Conservation (phyloP, 257 asterid species). For the Rauvolfia tetraphylla region DNA sequence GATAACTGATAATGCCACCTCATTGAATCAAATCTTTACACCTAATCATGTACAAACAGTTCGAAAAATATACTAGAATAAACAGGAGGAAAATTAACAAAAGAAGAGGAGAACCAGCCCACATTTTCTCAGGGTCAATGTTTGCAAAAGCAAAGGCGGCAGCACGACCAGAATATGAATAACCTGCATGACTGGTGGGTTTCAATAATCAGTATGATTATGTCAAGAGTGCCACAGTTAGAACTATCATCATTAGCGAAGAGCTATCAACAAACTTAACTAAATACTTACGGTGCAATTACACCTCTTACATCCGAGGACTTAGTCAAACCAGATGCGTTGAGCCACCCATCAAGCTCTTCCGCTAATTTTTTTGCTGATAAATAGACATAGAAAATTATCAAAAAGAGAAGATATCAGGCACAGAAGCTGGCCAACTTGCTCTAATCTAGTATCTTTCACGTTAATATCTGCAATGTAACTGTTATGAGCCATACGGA, state of each 20-base stretch:
- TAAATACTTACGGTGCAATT: conserved; percentile 89
- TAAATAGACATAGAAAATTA: conserved; percentile 14
- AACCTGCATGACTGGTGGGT: conserved; percentile 92
- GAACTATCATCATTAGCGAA: conserved; percentile 4
- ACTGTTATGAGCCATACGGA: neutral
- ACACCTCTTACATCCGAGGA: conserved; percentile 88
- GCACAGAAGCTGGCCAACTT: neutral
- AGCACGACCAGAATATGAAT: conserved; percentile 95
- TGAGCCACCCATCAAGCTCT: conserved; percentile 92
- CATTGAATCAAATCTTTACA: neutral
- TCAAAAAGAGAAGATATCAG: conserved; percentile 3
- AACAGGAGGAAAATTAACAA: neutral
- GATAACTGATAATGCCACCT: neutral
- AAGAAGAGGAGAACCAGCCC: conserved; percentile 16
- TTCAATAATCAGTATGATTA: conserved; percentile 24
- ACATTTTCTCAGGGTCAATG: conserved; percentile 84
- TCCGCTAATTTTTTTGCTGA: conserved; percentile 60
- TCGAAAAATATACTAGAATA: neutral
- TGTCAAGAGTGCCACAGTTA: conserved; percentile 4
- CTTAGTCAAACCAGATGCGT: conserved; percentile 54
- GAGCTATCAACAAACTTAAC: conserved; percentile 3
- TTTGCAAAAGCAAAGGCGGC: conserved; percentile 98
- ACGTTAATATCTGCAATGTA: neutral
- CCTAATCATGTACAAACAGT: neutral
- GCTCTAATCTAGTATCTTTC: neutral